Base-by-base conservation (phyloP, 306 rosid species). In the Rosa multiflora region DNA sequence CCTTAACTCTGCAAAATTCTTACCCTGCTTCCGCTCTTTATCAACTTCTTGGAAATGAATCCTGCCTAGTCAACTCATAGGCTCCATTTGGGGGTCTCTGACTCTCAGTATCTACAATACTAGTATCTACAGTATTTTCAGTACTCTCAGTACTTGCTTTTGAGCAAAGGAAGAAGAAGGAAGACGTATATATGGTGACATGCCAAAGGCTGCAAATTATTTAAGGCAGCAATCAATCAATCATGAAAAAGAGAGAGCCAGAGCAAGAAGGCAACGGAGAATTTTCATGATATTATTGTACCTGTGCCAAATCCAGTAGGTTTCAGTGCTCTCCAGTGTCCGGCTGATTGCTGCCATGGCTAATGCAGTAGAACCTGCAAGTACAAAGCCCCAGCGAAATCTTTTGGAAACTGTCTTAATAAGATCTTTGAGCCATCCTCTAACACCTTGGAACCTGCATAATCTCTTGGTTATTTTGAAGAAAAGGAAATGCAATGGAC, bases 261-360 rank as follows among this genome's bases (percentile, higher is more conserved):
- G 75, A 67, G 20, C 76, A 59, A 75, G 14, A 39, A 78, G 66
- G 52, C 37, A n/a, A 5, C 9, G 64, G 44, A n/a, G n/a, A 35
- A 70, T 56, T 67, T 58, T 62, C 68, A 71, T n/a, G 5, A 37
- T 26, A 67, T 58, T 15, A 73, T 71, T 29, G 37, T 91, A 93
- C 99, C 98, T 96, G 67, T 93, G 98, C 99, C 99, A 96, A 76
- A 93, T 43, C 99, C 99, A 96, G 89, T 96, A 96, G 81, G 67
- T 93, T 77, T 86, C 85, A 82, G 94, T 89, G 70, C 84, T 89
- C 88, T 93, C 99, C 80, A 93, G 82, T 9, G 53, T 79, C 99
- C 99, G 89, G 84, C 99, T 93, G 56, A 64, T 70, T 82, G 85
- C 94, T 44, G 99, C 99, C 89, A 93, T 79, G 78, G 90, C 89